A percentile compares a stretch with the other conserved stretches of the same genome.
phyloP scores from a whole-genome alignment of 352 stramenopile species.

The Phytophthora capsici region DNA sequence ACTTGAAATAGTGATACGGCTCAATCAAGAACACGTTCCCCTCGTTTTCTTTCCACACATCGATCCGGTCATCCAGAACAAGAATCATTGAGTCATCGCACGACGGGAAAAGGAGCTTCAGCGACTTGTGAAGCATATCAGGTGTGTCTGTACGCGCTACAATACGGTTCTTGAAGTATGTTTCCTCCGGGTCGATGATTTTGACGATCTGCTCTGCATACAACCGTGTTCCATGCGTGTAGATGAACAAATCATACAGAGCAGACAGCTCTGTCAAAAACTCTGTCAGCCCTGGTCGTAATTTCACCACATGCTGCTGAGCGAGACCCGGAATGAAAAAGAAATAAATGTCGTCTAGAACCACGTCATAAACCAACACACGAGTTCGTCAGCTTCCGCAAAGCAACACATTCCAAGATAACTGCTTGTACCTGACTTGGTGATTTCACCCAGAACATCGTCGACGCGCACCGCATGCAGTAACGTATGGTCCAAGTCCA shows the following conservation, averaged over 20 bases:
- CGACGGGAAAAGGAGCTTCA: slow-evolving; percentile 88
- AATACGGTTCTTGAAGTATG: slow-evolving; percentile 88
- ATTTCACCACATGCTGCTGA: slow-evolving; percentile 93
- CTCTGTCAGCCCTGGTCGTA: slow-evolving; percentile 88
- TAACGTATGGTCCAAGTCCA: slow-evolving; percentile 98
- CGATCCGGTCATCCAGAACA: slow-evolving; percentile 84
- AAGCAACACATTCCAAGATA: neutral
- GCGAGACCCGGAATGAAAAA: slow-evolving; percentile 79
- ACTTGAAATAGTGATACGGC: slow-evolving; percentile 87
- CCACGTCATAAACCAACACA: neutral
- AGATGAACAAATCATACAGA: slow-evolving; percentile 95
- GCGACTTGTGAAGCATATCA: slow-evolving; percentile 87
- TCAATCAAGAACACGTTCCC: slow-evolving; percentile 89
- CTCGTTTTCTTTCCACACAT: slow-evolving; percentile 91
- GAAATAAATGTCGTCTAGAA: slow-evolving; percentile 75
- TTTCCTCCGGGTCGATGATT: slow-evolving; percentile 89
- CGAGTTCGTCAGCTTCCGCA: neutral
- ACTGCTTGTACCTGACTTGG: slow-evolving; percentile 50
- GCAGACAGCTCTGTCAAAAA: slow-evolving; percentile 88
- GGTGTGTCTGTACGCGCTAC: slow-evolving; percentile 87
- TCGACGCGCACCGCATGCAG: slow-evolving; percentile 91
- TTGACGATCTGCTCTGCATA: slow-evolving; percentile 95
- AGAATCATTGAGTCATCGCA: slow-evolving; percentile 91
- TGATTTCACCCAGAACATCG: slow-evolving; percentile 70
- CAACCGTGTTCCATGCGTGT: slow-evolving; percentile 94